Evolutionary conservation across 2,329 filamentous ascomycete genomes (phyloP), one percentile per base, ranked within the genome.

Genomic region (Colletotrichum cuscutae): DNA sequence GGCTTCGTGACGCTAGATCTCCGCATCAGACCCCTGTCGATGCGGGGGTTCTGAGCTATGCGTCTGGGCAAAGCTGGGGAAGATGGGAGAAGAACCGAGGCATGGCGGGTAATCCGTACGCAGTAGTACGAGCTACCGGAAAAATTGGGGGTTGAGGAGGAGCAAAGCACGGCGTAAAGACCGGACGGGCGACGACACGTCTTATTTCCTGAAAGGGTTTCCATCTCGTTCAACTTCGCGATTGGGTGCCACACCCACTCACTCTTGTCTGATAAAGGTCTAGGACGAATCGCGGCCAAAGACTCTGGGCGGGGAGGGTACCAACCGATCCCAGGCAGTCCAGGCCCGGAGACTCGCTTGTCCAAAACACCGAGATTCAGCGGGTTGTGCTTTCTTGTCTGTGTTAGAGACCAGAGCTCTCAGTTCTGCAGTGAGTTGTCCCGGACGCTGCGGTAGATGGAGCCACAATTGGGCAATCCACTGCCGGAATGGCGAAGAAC

Each of bases 1-100:
- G 65, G 71, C 37, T 65, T 71, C 60, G 61, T 71, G 71, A 70
- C 61, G 56, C 56, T 61, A 60, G 54, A 57, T 71, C 66, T 71
- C 67, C 66, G 60, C 71, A 71, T 26, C 32, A 6, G 11, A 73
- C 24, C 71, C 71, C 71, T 71, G 71, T 73, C 61, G 49, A 62
- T 71, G 71, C 66, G 71, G 67, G 70, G 71, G 54, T 49, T 42
- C n/a, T 11, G 53, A 68, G 64, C 57, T 32, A 30, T 42, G 24
- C 62, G 65, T 53, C 54, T 72, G 54, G 46, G 52, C 42, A 61
- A 59, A 5, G 35, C 30, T 22, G 59, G 37, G 42, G 67, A 65
- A 62, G 56, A 57, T 69, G 71, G 35, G n/a, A 53, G 52, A 56
- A 28, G 52, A 28, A 53, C 28, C 52, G 24, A 57, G 52, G 42